phyloP scores from a whole-genome alignment of 306 rosid genomes.

The Pyrus communis region DNA sequence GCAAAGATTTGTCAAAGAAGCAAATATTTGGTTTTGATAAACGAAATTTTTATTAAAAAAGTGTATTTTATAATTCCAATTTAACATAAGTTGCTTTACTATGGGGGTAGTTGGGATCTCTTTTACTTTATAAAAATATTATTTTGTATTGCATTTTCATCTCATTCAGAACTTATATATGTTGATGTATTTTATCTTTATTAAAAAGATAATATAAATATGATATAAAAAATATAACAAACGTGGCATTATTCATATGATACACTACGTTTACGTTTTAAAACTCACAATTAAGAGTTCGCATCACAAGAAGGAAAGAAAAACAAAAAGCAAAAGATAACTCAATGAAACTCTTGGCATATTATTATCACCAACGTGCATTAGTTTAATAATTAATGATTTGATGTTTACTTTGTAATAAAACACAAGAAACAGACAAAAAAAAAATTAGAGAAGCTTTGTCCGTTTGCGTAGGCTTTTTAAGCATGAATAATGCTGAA shows the following conservation, averaged over 20 bases:
- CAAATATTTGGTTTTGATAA: not conserved
- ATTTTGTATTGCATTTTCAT: no score
- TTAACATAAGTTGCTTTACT: not conserved
- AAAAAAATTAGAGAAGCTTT: not conserved
- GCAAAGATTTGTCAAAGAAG: not conserved
- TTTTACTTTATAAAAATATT: not conserved
- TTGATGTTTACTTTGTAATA: constrained; percentile 21
- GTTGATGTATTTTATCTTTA: no score
- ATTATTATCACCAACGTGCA: not conserved
- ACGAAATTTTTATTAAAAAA: not conserved
- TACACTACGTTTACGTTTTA: not conserved
- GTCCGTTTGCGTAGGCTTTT: constrained; percentile 6
- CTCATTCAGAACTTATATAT: no score
- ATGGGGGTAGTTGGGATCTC: not conserved
- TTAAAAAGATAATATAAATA: no score
- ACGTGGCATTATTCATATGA: not conserved
- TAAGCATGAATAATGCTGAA: not conserved
- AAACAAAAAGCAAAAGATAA: not conserved
- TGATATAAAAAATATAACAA: no score
- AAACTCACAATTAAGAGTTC: not conserved
- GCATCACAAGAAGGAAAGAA: not conserved
- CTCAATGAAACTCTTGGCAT: not conserved
- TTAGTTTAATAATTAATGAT: constrained; percentile 3
- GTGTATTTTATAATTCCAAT: not conserved
- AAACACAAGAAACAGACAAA: not conserved